These are phyloP conservation scores for Komagataella kurtzmanii DNA, from an alignment of 805 yeast genomes.

Conservation along the genomic window DNA sequence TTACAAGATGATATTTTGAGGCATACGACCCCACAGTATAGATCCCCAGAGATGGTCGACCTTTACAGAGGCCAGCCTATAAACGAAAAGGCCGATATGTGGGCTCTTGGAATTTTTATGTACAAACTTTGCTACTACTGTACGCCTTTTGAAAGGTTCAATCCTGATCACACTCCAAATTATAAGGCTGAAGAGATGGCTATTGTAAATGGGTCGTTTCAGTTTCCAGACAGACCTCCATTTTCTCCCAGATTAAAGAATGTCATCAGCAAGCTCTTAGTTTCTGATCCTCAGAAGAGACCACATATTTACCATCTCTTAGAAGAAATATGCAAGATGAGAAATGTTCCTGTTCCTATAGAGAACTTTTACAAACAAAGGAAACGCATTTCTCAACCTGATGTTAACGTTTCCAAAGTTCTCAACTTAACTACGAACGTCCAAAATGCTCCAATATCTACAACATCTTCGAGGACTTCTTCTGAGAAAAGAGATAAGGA, in stretches of 20 bases:
- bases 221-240: constrained; percentile 39
- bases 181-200: constrained; percentile 42
- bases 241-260: constrained; percentile 54
- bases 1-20: constrained; percentile 59
- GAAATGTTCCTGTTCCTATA: constrained; percentile 31
- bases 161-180: constrained; percentile 19
- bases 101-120: constrained; percentile 75
- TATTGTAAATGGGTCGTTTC: constrained; percentile 41
- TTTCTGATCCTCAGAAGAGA: constrained; percentile 55
- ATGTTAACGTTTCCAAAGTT: constrained; percentile 7
- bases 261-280: constrained; percentile 44
- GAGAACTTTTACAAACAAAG: constrained; percentile 19
- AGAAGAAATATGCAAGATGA: constrained; percentile 54
- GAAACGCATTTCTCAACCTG: constrained; percentile 2
- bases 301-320: constrained; percentile 64
- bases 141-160: constrained; percentile 59
- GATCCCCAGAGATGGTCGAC: constrained; percentile 80
- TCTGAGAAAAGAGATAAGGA: background rate
- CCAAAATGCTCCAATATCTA: background rate
- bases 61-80: constrained; percentile 54
- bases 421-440: background rate
- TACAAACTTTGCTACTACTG: constrained; percentile 73
- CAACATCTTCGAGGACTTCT: background rate
- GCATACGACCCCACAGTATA: constrained; percentile 76
- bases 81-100: constrained; percentile 72